Evolutionary conservation across 2,329 filamentous ascomycete genomes (phyloP).

Genomic region (Colletotrichum tofieldiae): DNA sequence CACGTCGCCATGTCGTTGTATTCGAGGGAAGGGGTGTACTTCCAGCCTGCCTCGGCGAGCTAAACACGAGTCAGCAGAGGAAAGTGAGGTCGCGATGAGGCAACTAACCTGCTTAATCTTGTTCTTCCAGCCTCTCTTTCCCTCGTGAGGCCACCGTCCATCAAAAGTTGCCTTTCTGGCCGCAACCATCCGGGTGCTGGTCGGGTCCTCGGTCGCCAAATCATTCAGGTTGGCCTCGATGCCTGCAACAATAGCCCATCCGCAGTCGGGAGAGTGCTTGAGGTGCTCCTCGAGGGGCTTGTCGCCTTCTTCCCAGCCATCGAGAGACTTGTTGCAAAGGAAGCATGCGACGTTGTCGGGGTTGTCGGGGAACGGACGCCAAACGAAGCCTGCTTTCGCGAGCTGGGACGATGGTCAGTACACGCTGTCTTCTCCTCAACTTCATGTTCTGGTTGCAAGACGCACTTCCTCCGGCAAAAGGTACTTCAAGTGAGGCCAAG

Average conservation of each 20-base stretch:
- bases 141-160: constrained; percentile 90
- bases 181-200: constrained; percentile 77
- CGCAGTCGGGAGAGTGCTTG: constrained; percentile 85
- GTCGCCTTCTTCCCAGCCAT: constrained; percentile 93
- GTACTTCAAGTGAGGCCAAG: constrained; percentile 83
- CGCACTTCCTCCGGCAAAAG: constrained; percentile 75
- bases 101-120: constrained; percentile 84
- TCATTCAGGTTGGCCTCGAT: constrained; percentile 75
- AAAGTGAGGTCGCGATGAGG: constrained; percentile 2
- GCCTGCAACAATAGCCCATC: constrained; percentile 84
- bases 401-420: constrained; percentile 68
- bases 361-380: constrained; percentile 80
- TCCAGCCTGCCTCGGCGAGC: constrained; percentile 95
- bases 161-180: constrained; percentile 88
- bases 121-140: constrained; percentile 89
- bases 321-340: constrained; percentile 85
- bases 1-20: constrained; percentile 93
- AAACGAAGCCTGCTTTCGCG: constrained; percentile 93
- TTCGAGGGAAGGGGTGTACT: constrained; percentile 87
- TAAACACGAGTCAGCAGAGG: constrained; percentile 53
- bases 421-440: constrained; percentile 27
- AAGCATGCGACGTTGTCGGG: constrained; percentile 94
- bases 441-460: constrained; percentile 5
- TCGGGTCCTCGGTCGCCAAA: constrained; percentile 81
- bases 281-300: constrained; percentile 88